phyloP scores from a whole-genome alignment of 768 basidiomycete genomes.

The Collybia sp. region DNA sequence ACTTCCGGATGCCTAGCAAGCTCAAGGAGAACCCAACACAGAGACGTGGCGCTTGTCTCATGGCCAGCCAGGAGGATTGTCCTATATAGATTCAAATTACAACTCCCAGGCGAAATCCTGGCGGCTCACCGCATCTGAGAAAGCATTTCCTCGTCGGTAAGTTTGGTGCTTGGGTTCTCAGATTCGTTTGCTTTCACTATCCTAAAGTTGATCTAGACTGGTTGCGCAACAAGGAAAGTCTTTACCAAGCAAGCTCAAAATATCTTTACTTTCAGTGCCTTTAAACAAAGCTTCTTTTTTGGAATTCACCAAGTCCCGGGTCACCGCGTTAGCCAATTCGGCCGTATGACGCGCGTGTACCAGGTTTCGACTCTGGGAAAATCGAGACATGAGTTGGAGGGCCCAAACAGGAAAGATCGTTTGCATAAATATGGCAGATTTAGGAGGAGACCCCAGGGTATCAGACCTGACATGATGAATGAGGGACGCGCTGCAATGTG shows the following conservation, averaged over 20 bases:
- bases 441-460: constrained; percentile 43
- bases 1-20: constrained; percentile 53
- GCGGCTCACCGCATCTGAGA: constrained; percentile 31
- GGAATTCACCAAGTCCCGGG: constrained; percentile 39
- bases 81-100: constrained; percentile 13
- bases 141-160: constrained; percentile 36
- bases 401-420: constrained; percentile 43
- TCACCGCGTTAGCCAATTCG: constrained; percentile 37
- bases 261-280: constrained; percentile 47
- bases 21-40: constrained; percentile 61
- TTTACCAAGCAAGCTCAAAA: constrained; percentile 52
- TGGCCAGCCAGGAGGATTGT: constrained; percentile 47
- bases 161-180: constrained; percentile 24
- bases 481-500: not conserved
- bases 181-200: constrained; percentile 42
- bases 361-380: constrained; percentile 37
- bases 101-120: not conserved
- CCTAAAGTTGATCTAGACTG: not conserved
- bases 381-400: constrained; percentile 41
- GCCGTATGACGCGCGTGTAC: constrained; percentile 43
- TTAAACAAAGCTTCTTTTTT: constrained; percentile 43
- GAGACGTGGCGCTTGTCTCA: constrained; percentile 56
- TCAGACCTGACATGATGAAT: constrained; percentile 32
- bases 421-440: constrained; percentile 41
- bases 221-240: not conserved